phyloP scores from a whole-genome alignment of 2,329 filamentous ascomycete genomes.

The Xylariales sp. region DNA sequence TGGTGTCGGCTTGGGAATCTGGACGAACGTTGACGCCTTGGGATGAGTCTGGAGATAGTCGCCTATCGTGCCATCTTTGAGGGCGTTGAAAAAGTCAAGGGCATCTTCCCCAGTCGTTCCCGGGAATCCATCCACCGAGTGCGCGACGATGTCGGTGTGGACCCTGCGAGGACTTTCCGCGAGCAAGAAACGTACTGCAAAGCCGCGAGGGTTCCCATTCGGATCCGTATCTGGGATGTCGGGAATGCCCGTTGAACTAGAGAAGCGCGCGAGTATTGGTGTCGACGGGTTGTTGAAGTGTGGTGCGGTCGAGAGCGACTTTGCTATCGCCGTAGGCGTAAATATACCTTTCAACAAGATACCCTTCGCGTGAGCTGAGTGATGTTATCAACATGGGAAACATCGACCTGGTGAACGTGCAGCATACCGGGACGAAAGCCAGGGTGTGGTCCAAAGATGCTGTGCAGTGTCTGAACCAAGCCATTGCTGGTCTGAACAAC shows the following conservation, averaged over 20 bases:
- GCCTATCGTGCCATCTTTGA: slow-evolving; percentile 31
- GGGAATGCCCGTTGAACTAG: slow-evolving; percentile 46
- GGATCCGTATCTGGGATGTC: slow-evolving; percentile 43
- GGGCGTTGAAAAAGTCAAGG: slow-evolving; percentile 40
- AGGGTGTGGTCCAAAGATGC: slow-evolving; percentile 1
- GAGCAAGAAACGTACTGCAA: slow-evolving; percentile 45
- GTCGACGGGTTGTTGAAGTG: slow-evolving; percentile 43
- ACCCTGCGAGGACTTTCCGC: slow-evolving; percentile 30
- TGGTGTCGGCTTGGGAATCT: slow-evolving; percentile 44
- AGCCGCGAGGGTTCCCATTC: slow-evolving; percentile 42
- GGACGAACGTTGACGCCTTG: slow-evolving; percentile 41
- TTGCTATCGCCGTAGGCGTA: slow-evolving; percentile 38
- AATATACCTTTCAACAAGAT: slow-evolving; percentile 48
- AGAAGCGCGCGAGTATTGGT: slow-evolving; percentile 45
- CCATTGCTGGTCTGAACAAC: slow-evolving; percentile 5
- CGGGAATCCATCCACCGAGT: slow-evolving; percentile 49
- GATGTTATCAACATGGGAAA: neutral
- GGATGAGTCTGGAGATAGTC: slow-evolving; percentile 42
- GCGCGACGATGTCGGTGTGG: slow-evolving; percentile 53
- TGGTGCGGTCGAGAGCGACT: slow-evolving; percentile 38
- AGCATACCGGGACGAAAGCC: slow-evolving; percentile 2
- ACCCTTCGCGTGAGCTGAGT: slow-evolving; percentile 49
- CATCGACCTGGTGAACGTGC: neutral
- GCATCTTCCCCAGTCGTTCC: slow-evolving; percentile 48
- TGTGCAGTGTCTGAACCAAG: slow-evolving; percentile 1